A percentile compares a stretch with the other conserved stretches of the same genome.
Evolutionary conservation across 768 basidiomycete genomes (phyloP).

Genomic region (Pleurotus tuber-regium): DNA sequence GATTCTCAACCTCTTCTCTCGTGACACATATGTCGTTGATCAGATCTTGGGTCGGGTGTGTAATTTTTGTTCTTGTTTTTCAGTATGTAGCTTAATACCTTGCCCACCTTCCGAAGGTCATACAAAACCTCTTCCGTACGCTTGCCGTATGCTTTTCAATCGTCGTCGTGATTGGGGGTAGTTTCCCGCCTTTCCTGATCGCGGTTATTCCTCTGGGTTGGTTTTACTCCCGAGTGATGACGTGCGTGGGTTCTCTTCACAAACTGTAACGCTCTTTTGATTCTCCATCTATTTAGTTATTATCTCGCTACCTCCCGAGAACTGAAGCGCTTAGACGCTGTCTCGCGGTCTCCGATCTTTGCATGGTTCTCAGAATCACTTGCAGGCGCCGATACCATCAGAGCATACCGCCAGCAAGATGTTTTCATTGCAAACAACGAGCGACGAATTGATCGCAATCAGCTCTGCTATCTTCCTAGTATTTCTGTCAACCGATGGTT

Average conservation of each 20-base stretch:
- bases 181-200: slow-evolving; percentile 80
- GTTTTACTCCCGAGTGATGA: slow-evolving; percentile 81
- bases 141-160: slow-evolving; percentile 57
- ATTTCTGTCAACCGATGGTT: slow-evolving; percentile 83
- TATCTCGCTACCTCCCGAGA: slow-evolving; percentile 86
- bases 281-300: slow-evolving; percentile 49
- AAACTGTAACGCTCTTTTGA: not conserved
- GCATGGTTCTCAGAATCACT: slow-evolving; percentile 78
- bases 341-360: slow-evolving; percentile 89
- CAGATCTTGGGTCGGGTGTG: slow-evolving; percentile 66
- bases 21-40: slow-evolving; percentile 86
- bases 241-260: slow-evolving; percentile 38
- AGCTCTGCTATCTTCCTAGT: slow-evolving; percentile 73
- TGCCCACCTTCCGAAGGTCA: slow-evolving; percentile 31
- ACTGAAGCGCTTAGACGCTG: slow-evolving; percentile 84
- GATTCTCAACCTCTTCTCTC: slow-evolving; percentile 87
- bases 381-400: slow-evolving; percentile 77
- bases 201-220: slow-evolving; percentile 72
- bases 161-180: slow-evolving; percentile 69
- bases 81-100: not conserved
- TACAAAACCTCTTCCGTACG: slow-evolving; percentile 70
- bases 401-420: slow-evolving; percentile 71
- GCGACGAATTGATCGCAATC: slow-evolving; percentile 79
- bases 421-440: slow-evolving; percentile 70
- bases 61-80: not conserved